A percentile compares a stretch with the other conserved stretches of the same genome.
Conservation (phyloP, 306 rosid genomes). For the Rubus idaeus region DNA sequence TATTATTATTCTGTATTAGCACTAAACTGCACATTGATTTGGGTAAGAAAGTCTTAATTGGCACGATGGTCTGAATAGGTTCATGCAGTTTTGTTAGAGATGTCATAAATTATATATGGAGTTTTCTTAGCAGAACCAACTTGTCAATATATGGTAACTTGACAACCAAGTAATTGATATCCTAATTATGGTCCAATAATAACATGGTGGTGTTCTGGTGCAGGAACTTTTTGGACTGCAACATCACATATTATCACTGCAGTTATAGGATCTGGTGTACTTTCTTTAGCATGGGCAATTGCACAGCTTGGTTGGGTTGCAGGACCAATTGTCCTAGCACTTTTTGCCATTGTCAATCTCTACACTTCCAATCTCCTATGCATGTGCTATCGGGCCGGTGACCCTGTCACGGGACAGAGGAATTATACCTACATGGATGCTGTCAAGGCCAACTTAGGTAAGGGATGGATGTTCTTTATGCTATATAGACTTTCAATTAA, state of each 20-base stretch:
- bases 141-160: not conserved
- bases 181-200: not conserved
- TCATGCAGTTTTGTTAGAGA: not conserved
- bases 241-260: conserved; percentile 76
- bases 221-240: conserved; percentile 76
- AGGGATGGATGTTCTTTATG: not conserved
- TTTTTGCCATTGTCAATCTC: conserved; percentile 62
- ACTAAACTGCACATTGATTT: not conserved
- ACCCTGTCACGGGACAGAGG: conserved; percentile 57
- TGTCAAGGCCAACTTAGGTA: conserved; percentile 70
- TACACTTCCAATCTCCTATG: conserved; percentile 60
- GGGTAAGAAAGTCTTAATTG: not conserved
- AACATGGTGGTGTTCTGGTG: conserved; percentile 17
- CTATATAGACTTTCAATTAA: not conserved
- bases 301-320: conserved; percentile 81
- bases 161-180: not conserved
- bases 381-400: conserved; percentile 56
- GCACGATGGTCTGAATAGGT: not conserved
- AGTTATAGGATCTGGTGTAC: conserved; percentile 75
- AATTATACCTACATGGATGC: conserved; percentile 82
- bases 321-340: conserved; percentile 57
- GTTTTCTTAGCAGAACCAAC: not conserved
- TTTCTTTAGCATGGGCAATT: conserved; percentile 75
- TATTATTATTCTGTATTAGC: not conserved
- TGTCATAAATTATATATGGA: too few species aligned